Base-by-base conservation (phyloP, 2,329 filamentous ascomycete species). In the Ophiostoma tasmaniense region DNA sequence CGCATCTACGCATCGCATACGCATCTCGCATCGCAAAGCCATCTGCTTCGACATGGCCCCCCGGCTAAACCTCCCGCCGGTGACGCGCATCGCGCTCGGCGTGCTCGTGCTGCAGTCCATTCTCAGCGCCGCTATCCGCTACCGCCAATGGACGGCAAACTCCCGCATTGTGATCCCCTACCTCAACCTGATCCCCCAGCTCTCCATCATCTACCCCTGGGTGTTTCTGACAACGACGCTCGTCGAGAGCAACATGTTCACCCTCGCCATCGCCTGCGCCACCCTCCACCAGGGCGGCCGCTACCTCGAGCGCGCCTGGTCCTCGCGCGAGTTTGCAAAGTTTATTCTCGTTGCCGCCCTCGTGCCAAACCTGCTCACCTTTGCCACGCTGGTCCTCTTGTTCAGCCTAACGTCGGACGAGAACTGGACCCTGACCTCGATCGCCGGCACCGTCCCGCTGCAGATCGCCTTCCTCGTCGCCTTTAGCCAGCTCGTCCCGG, bases 281-380 rank as follows among this genome's bases (percentile, higher is more conserved):
- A 93, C 93, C 0, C 80, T 98, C 68, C 96, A 93, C 79, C 92
- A 97, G 81, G 94, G 94, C 68, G 95, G 95, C 11, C 88, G 93
- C 74, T 99, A 99, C 78, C 86, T 99, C 28, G 95, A 99, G 84
- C 85, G 95, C 75, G 94, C 95, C 42, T 99, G 94, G 95, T 93
- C 93, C 39, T 94, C 92, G 33, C 87, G 86, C 69, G 94, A 98
- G 78, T 92, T 97, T 77, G 92, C 88, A 75, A 97, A 96, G 79
- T 97, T 97, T 78, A 82, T 97, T 65, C 81, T 91, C 20, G 84
- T 96, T 73, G 85, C 90, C 66, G 84, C 91, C 17, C 78, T 97
- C 75, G 83, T 97, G 68, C 93, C 95, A 42, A 98, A 97, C 78
- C 73, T 90, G 22, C 75, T 93, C 70, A 88, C 88, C 69, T 92